Percentiles rank a stretch among this genome's conserved stretches.
Evolutionary conservation across 768 basidiomycete species (phyloP).

Genomic region (Amanita inopinata): DNA sequence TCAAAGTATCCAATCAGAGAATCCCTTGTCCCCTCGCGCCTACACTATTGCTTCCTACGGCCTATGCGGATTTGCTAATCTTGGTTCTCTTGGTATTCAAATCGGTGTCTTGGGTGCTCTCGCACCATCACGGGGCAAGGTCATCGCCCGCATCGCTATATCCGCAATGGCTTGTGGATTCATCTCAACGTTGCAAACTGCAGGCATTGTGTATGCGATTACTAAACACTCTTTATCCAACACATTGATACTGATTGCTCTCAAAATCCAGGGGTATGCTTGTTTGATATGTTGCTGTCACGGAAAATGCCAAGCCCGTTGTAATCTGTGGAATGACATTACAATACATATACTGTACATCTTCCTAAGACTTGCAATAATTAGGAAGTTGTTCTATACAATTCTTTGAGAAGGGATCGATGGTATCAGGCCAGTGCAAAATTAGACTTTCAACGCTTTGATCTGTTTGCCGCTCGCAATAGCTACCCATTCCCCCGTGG

Average conservation of each 20-base stretch:
- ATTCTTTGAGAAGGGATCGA: not conserved
- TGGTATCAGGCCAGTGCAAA: not conserved
- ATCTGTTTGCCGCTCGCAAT: slow-evolving; percentile 76
- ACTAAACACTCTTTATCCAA: not conserved
- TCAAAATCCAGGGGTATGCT: slow-evolving; percentile 33
- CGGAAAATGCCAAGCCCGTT: not conserved
- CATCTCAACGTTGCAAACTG: slow-evolving; percentile 26
- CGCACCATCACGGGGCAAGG: slow-evolving; percentile 46
- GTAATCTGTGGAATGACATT: not conserved
- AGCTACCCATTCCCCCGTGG: slow-evolving; percentile 80
- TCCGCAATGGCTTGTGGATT: slow-evolving; percentile 35
- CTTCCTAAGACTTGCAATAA: too few relatives aligned
- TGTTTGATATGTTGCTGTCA: slow-evolving; percentile 16
- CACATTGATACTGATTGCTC: slow-evolving; percentile 15
- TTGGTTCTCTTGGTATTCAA: slow-evolving; percentile 81
- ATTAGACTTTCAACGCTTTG: slow-evolving; percentile 71
- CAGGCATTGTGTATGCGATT: slow-evolving; percentile 25
- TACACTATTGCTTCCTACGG: slow-evolving; percentile 81
- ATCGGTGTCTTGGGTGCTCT: slow-evolving; percentile 38
- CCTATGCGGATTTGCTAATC: slow-evolving; percentile 86
- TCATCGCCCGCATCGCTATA: slow-evolving; percentile 59
- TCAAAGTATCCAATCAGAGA: slow-evolving; percentile 31
- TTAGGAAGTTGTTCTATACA: too few relatives aligned
- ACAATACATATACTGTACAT: not conserved
- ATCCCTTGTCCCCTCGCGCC: slow-evolving; percentile 60